phyloP scores from a whole-genome alignment of 148 eudicot genomes.

The Arbutus unedo region DNA sequence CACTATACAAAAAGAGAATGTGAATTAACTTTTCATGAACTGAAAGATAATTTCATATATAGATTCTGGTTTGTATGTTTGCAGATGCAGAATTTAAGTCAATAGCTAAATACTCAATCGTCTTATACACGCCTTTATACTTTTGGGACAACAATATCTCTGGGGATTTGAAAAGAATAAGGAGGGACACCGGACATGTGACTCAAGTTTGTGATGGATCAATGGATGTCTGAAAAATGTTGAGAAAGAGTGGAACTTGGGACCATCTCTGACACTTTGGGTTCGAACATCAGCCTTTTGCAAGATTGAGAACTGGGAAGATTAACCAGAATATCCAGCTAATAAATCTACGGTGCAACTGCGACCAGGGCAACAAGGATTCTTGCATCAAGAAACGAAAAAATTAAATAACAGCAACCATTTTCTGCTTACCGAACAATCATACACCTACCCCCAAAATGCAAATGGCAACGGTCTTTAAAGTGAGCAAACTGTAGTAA shows the following conservation, averaged over 20 bases:
- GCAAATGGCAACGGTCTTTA: constrained; percentile 88
- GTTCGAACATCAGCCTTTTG: neutral
- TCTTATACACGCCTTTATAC: neutral
- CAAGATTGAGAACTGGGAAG: neutral
- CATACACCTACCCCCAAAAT: constrained; percentile 62
- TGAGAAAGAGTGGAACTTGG: neutral
- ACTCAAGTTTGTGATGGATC: neutral
- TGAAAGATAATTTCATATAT: neutral
- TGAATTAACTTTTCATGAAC: neutral
- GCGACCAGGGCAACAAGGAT: neutral
- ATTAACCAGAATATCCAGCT: neutral
- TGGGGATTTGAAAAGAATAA: neutral
- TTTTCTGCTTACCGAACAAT: neutral
- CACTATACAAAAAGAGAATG: neutral
- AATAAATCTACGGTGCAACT: neutral
- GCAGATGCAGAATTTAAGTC: neutral
- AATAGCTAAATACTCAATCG: neutral
- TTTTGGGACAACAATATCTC: neutral
- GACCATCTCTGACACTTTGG: neutral
- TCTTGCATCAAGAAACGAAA: neutral
- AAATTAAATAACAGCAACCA: constrained; percentile 15
- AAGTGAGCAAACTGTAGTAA: constrained; percentile 78
- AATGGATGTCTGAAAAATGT: neutral
- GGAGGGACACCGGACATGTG: neutral
- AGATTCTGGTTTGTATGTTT: neutral